Conservation (phyloP, 2,329 filamentous ascomycete genomes). For the Scedosporium apiospermum region DNA sequence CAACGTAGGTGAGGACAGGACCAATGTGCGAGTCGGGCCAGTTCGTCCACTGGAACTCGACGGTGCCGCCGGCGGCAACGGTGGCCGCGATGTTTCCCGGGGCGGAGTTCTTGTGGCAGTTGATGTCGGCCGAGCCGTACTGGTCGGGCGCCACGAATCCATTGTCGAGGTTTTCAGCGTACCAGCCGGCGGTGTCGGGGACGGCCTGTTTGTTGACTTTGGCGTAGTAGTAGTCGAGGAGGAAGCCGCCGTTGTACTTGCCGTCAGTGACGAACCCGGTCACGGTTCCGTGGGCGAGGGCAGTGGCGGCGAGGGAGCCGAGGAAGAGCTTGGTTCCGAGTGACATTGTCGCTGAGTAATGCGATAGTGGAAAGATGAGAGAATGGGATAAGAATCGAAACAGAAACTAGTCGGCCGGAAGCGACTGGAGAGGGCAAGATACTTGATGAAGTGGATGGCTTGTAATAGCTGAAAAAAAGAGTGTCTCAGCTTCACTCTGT, state of each 20-base stretch:
- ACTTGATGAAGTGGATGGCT: too few species aligned
- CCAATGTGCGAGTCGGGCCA: constrained; percentile 35
- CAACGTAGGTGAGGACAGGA: constrained; percentile 55
- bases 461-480: background rate
- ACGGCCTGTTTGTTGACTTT: constrained; percentile 9
- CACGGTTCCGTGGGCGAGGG: constrained; percentile 8
- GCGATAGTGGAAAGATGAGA: background rate
- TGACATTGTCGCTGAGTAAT: background rate
- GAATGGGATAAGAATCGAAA: background rate
- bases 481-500: constrained; percentile 8
- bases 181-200: constrained; percentile 25
- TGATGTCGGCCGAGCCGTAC: constrained; percentile 31
- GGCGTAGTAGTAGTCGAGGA: constrained; percentile 14
- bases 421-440: background rate
- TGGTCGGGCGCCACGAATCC: constrained; percentile 37
- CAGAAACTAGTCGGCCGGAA: background rate
- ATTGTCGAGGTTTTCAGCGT: constrained; percentile 32
- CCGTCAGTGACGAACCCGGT: constrained; percentile 9
- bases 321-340: constrained; percentile 1
- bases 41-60: constrained; percentile 29
- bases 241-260: constrained; percentile 12
- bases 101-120: constrained; percentile 32
- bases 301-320: background rate
- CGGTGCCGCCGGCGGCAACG: constrained; percentile 28
- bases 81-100: constrained; percentile 26